Evolutionary conservation across 192 early-diverging fungal species (phyloP).

Genomic region (Coemansia sp.): DNA sequence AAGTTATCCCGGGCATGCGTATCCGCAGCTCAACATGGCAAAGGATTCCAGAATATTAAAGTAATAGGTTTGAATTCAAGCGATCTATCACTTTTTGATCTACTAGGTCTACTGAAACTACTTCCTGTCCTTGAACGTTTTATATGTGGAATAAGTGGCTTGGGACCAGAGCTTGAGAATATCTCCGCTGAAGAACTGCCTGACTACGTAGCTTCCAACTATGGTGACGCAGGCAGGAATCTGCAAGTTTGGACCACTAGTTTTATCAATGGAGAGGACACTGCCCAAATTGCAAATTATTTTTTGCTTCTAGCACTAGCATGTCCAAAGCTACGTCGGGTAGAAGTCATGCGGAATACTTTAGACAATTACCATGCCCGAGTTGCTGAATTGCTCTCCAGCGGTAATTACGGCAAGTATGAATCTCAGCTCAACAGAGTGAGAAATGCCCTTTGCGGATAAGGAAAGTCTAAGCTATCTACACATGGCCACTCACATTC

Average conservation of each 20-base stretch:
- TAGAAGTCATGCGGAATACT: not conserved
- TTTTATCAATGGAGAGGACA: not conserved
- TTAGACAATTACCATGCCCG: too few relatives aligned
- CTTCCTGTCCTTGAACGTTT: not conserved
- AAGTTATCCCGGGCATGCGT: not conserved
- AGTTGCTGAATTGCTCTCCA: too few relatives aligned
- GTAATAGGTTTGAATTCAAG: not conserved
- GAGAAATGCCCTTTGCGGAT: too few relatives aligned
- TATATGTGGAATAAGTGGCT: not conserved
- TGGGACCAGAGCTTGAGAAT: not conserved
- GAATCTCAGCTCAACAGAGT: not conserved
- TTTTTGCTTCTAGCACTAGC: not conserved
- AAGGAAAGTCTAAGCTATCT: too few relatives aligned
- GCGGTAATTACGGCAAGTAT: conserved; percentile 1
- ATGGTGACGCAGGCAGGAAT: not conserved
- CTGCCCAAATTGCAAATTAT: not conserved
- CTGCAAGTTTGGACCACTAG: not conserved
- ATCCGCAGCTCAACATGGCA: not conserved
- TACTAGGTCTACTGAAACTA: not conserved
- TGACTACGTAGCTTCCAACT: not conserved
- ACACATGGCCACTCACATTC: too few relatives aligned
- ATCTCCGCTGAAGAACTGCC: not conserved
- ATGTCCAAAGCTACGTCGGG: not conserved
- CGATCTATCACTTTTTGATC: not conserved
- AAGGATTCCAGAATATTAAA: not conserved